Evolutionary conservation across 805 yeast genomes (phyloP), one percentile per base, ranked within the genome.

Genomic region (Wickerhamomyces sydowiorum): DNA sequence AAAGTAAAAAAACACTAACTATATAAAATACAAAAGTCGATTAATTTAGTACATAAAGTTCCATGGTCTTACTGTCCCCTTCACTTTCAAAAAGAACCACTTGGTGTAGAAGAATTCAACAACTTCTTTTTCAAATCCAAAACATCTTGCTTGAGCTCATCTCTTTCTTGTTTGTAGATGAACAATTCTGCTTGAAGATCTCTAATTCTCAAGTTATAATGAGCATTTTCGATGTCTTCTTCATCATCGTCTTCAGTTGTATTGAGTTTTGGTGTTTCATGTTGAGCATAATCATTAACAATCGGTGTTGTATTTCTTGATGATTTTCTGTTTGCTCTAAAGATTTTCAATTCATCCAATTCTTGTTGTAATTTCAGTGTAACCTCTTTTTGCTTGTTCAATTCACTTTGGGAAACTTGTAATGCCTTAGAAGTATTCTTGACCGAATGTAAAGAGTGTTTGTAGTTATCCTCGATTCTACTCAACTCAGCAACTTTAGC

Each of bases 101-200:
- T 38, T 28, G 53, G 54, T 18, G 52, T 45, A 12, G 36, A 42
- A 14, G 45, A 48, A 14, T 45, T 51, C 39, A 57, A 60, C 45
- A 82, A 61, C 51, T 75, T 76, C 58, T 82, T 83, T 62, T 82
- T 82, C 57, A 82, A 64, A 0, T 67, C 52, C 25, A 77, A 57
- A 14, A 80, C 75, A 44, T 72, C 80, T 19, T 78, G 83, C 55
- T 78, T 82, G 59, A 86, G 67, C 52, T 81, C 84, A 56, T 88
- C 93, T 49, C 95, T 74, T 62, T 88, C 96, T 62, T 87, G 91
- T 53, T 80, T 80, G 49, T 83, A 73, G 42, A 88, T 84, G 53
- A 75, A 83, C 49, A 88, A 67, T 58, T 87, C 95, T 4, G 96
- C 96, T 54, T 86, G 86, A 52, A 88, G 65, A 52, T 88, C 96